These are phyloP conservation scores for Poronia punctata DNA, from an alignment of 495 filamentous ascomycete species.

Conservation along the genomic window DNA sequence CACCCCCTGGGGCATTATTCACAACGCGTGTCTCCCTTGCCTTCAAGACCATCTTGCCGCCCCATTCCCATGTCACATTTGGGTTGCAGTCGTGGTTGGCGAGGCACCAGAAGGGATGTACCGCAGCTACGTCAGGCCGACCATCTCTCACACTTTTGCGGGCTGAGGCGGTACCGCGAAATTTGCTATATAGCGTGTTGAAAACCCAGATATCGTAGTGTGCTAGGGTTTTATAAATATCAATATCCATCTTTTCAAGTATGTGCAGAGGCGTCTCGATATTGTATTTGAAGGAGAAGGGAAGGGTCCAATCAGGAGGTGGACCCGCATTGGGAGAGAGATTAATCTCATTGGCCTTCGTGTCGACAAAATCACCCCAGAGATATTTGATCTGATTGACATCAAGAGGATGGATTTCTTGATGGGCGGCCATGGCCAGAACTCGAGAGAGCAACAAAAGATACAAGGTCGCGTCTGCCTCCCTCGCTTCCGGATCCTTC, in stretches of 20 bases:
- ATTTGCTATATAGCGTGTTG: slow-evolving; percentile 89
- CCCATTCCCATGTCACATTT: slow-evolving; percentile 92
- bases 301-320: slow-evolving; percentile 61
- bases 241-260: slow-evolving; percentile 83
- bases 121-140: slow-evolving; percentile 69
- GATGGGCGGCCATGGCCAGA: slow-evolving; percentile 80
- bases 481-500: slow-evolving; percentile 64
- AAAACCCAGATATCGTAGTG: slow-evolving; percentile 84
- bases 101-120: slow-evolving; percentile 49
- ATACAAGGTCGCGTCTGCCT: slow-evolving; percentile 72
- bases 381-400: slow-evolving; percentile 83
- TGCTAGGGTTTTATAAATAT: slow-evolving; percentile 62
- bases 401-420: slow-evolving; percentile 73
- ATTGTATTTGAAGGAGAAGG: slow-evolving; percentile 83
- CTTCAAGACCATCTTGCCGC: slow-evolving; percentile 69
- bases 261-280: slow-evolving; percentile 77
- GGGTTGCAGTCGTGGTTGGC: slow-evolving; percentile 95
- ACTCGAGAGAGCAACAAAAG: slow-evolving; percentile 70
- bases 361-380: slow-evolving; percentile 70
- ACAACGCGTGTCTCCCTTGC: slow-evolving; percentile 36
- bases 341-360: slow-evolving; percentile 41
- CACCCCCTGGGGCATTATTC: slow-evolving; percentile 41
- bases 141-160: slow-evolving; percentile 64
- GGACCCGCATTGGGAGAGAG: slow-evolving; percentile 42
- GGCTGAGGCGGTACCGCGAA: slow-evolving; percentile 84